phyloP scores from a whole-genome alignment of 2,329 filamentous ascomycete species.

The Diplodia intermedia region DNA sequence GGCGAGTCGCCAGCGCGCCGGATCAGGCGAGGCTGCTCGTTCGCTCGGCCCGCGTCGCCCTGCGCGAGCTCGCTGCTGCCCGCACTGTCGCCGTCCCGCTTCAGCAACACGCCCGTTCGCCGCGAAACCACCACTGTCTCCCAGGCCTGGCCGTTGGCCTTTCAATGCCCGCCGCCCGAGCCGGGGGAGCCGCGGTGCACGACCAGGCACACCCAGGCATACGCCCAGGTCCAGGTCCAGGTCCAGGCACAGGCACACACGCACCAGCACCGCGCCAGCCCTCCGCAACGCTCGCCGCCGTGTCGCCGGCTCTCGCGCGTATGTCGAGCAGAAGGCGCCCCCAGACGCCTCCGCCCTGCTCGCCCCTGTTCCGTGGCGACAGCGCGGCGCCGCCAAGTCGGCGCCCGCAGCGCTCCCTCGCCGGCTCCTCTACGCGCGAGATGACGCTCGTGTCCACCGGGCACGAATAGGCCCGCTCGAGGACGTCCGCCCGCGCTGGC shows the following conservation, averaged over 20 bases:
- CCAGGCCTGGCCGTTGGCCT: constrained; percentile 36
- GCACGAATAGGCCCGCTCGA: constrained; percentile 20
- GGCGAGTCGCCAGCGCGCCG: constrained; percentile 29
- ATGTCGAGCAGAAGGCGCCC: constrained; percentile 17
- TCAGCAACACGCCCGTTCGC: constrained; percentile 32
- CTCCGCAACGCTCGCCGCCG: constrained; percentile 1
- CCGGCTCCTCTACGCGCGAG: constrained; percentile 17
- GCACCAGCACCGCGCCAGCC: constrained; percentile 17
- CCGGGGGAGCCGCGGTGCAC: constrained; percentile 5
- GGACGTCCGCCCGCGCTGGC: neutral
- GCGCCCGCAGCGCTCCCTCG: constrained; percentile 24
- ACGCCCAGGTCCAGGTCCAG: neutral
- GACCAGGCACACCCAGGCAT: constrained; percentile 2
- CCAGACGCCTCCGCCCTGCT: constrained; percentile 25
- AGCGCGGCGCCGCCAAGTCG: constrained; percentile 26
- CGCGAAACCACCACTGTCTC: constrained; percentile 48
- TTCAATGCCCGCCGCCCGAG: constrained; percentile 16
- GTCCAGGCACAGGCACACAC: neutral
- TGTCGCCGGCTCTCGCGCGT: constrained; percentile 17
- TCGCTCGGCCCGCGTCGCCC: constrained; percentile 28
- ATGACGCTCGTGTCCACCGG: constrained; percentile 31
- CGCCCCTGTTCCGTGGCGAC: constrained; percentile 17
- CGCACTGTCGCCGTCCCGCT: constrained; percentile 30
- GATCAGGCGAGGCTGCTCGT: constrained; percentile 28
- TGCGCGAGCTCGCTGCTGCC: constrained; percentile 12